A percentile compares a stretch with the other conserved stretches of the same genome.
These are phyloP conservation scores for Candida michaelii DNA, from an alignment of 805 yeast species.

Conservation along the genomic window DNA sequence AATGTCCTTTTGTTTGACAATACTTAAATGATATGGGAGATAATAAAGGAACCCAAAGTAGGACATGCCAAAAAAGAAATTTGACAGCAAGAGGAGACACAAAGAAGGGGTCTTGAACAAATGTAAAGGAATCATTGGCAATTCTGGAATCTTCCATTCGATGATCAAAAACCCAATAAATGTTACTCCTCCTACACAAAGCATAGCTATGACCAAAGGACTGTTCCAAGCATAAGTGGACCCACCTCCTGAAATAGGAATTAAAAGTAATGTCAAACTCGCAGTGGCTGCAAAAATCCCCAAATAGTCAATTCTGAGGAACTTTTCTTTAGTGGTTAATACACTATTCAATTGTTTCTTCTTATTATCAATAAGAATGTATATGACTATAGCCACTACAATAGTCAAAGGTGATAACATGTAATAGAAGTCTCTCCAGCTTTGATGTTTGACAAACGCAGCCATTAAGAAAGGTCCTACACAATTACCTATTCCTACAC, in stretches of 20 bases:
- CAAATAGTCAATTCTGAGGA: constrained; percentile 49
- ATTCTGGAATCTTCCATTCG: constrained; percentile 48
- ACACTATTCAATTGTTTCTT: constrained; percentile 23
- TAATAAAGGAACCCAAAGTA: constrained; percentile 50
- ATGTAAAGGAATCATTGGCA: constrained; percentile 57
- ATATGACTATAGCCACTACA: constrained; percentile 28
- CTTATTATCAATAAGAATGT: constrained; percentile 38
- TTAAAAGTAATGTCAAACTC: constrained; percentile 49
- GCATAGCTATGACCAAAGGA: constrained; percentile 33
- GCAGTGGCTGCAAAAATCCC: constrained; percentile 53
- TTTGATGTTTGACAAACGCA: constrained; percentile 41
- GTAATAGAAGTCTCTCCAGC: constrained; percentile 58
- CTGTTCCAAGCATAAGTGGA: constrained; percentile 56
- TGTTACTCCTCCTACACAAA: constrained; percentile 31
- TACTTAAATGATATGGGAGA: constrained; percentile 30
- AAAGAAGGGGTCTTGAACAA: constrained; percentile 40
- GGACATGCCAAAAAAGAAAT: constrained; percentile 50
- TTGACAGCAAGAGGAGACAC: constrained; percentile 29
- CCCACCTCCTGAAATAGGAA: constrained; percentile 65
- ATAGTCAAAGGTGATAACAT: constrained; percentile 44
- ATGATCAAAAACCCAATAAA: constrained; percentile 46
- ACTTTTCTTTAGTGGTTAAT: constrained; percentile 34
- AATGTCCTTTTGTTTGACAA: constrained; percentile 42
- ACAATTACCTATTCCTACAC: constrained; percentile 52
- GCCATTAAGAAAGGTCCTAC: constrained; percentile 60